Conservation (phyloP, 331 rosid genomes). For the Pyrus hybrid region DNA sequence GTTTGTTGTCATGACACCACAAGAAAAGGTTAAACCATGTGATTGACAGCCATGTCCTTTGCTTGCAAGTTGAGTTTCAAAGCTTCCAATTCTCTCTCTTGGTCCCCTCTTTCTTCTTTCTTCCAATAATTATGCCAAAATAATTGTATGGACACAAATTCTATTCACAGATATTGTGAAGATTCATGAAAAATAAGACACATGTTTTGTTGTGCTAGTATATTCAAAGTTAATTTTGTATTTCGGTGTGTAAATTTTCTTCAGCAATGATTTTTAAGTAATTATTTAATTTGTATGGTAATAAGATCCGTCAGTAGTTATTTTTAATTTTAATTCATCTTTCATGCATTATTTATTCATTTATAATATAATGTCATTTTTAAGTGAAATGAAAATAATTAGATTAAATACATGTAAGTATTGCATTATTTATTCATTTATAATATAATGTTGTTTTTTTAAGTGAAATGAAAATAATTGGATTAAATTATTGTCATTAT, state of each 20-base stretch:
- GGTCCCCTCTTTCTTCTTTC: too few species aligned
- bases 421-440: too few species aligned
- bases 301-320: background rate
- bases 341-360: background rate
- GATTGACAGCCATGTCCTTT: conserved; percentile 47
- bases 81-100: background rate
- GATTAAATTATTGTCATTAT: too few species aligned
- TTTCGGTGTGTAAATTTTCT: background rate
- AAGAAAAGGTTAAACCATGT: conserved; percentile 28
- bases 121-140: too few species aligned
- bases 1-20: conserved; percentile 1
- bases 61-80: conserved; percentile 5
- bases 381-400: too few species aligned
- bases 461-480: too few species aligned
- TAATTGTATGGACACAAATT: background rate
- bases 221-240: too few species aligned
- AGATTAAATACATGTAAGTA: too few species aligned
- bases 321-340: too few species aligned
- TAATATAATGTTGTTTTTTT: too few species aligned
- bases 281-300: background rate
- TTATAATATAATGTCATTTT: too few species aligned
- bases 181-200: background rate
- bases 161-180: background rate
- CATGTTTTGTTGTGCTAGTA: background rate
- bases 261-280: background rate